Evolutionary conservation across 169 alveolate genomes (phyloP).

Genomic region (Plasmodium ovale): DNA sequence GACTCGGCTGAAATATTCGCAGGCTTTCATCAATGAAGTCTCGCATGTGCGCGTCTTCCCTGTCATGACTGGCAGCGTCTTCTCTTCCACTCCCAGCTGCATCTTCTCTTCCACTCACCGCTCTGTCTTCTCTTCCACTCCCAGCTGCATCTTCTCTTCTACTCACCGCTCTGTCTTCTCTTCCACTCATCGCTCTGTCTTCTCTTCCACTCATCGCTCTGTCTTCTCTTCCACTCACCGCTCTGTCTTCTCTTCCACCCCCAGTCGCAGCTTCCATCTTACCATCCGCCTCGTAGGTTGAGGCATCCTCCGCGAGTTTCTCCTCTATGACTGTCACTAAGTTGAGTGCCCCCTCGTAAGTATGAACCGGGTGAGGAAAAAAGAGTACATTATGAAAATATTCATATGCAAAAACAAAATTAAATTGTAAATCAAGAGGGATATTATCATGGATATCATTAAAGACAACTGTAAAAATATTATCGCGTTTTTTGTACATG

Average conservation of each 20-base stretch:
- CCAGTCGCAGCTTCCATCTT: neutral
- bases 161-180: neutral
- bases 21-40: conserved; percentile 67
- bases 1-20: conserved; percentile 43
- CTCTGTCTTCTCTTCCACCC: neutral
- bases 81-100: neutral
- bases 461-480: conserved; percentile 13
- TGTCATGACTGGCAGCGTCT: neutral
- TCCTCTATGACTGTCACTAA: neutral
- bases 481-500: neutral
- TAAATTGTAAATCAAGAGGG: neutral
- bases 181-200: neutral
- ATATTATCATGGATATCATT: neutral
- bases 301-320: neutral
- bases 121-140: neutral
- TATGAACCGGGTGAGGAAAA: conserved; percentile 4
- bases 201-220: neutral
- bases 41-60: conserved; percentile 10
- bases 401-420: conserved; percentile 33
- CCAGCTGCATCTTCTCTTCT: neutral
- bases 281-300: neutral
- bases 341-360: conserved; percentile 5
- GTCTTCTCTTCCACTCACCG: neutral
- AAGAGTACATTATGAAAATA: conserved; percentile 36
- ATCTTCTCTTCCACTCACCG: neutral